A percentile compares a stretch with the other conserved stretches of the same genome.
phyloP scores from a whole-genome alignment of 805 yeast species.

The Myxozyma nipponensis region DNA sequence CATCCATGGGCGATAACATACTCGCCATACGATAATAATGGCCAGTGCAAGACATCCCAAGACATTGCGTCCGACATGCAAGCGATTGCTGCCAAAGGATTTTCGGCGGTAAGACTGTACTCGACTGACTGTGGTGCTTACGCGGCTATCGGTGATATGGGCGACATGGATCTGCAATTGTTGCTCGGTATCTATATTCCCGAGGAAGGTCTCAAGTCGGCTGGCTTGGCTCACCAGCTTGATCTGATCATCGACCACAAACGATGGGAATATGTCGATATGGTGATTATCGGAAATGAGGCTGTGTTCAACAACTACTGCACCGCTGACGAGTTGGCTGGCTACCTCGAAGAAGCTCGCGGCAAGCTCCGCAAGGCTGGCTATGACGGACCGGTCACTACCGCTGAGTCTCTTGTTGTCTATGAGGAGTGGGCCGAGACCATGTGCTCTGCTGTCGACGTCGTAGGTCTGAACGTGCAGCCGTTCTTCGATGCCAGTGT shows the following conservation, averaged over 20 bases:
- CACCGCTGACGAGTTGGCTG: conserved; percentile 56
- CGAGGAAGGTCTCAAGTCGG: conserved; percentile 59
- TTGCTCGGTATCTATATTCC: conserved; percentile 87
- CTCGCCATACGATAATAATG: conserved; percentile 55
- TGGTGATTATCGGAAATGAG: conserved; percentile 83
- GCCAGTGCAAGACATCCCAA: conserved; percentile 59
- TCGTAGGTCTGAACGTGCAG: conserved; percentile 80
- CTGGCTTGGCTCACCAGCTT: conserved; percentile 50
- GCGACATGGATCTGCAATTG: conserved; percentile 58
- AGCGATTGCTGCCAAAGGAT: conserved; percentile 56
- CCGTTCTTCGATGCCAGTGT: conserved; percentile 69
- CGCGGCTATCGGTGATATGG: conserved; percentile 45
- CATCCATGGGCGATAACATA: conserved; percentile 37
- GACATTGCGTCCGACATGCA: conserved; percentile 57
- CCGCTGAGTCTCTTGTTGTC: conserved; percentile 82
- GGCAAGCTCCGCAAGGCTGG: conserved; percentile 59
- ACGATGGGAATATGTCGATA: conserved; percentile 68
- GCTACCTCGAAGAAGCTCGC: conserved; percentile 63
- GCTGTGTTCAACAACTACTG: conserved; percentile 66
- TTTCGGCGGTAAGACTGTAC: conserved; percentile 66
- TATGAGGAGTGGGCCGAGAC: conserved; percentile 59
- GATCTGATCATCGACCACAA: conserved; percentile 49
- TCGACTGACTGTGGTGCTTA: conserved; percentile 82
- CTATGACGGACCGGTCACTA: conserved; percentile 68
- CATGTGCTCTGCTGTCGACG: conserved; percentile 62